Percentiles rank a stretch among this genome's conserved stretches.
phyloP scores from a whole-genome alignment of 2,329 filamentous ascomycete genomes.

The Corynespora cassiicola region DNA sequence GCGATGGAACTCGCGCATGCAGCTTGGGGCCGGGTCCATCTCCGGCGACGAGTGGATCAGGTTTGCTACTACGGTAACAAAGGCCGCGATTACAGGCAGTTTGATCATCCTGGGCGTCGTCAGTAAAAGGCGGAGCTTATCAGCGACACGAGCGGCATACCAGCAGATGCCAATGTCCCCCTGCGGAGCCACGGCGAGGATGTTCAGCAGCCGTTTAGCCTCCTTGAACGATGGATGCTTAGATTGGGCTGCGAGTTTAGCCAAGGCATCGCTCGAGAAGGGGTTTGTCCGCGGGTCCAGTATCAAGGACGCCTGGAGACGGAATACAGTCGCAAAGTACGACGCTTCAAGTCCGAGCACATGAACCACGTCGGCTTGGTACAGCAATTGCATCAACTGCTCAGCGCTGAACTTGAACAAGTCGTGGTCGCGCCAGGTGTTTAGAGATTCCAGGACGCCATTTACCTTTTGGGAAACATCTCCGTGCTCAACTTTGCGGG shows the following conservation, averaged over 20 bases:
- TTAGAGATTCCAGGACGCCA: conserved; percentile 14
- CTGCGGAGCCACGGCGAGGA: conserved; percentile 22
- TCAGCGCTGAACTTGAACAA: conserved; percentile 22
- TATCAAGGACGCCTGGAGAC: conserved; percentile 21
- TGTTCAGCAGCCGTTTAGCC: conserved; percentile 22
- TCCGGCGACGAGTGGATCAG: conserved; percentile 16
- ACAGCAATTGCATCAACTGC: conserved; percentile 29
- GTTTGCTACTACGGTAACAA: conserved; percentile 28
- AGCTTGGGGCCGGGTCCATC: conserved; percentile 5
- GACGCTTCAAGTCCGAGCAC: conserved; percentile 24
- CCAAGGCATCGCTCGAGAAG: conserved; percentile 22
- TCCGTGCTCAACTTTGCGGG: conserved; percentile 7
- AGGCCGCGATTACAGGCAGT: conserved; percentile 23
- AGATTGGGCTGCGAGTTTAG: conserved; percentile 16
- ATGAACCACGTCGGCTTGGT: conserved; percentile 31
- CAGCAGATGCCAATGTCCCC: conserved; percentile 29
- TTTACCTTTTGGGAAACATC: conserved; percentile 9
- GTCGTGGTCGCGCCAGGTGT: conserved; percentile 24
- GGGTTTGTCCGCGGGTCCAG: conserved; percentile 23
- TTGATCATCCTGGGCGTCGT: conserved; percentile 13
- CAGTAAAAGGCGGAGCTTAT: neutral
- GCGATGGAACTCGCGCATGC: conserved; percentile 14
- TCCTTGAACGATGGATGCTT: conserved; percentile 20
- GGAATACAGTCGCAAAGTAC: conserved; percentile 32
- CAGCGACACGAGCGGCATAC: conserved; percentile 9